Conservation (phyloP, 495 filamentous ascomycete genomes). For the Penicillium herquei region DNA sequence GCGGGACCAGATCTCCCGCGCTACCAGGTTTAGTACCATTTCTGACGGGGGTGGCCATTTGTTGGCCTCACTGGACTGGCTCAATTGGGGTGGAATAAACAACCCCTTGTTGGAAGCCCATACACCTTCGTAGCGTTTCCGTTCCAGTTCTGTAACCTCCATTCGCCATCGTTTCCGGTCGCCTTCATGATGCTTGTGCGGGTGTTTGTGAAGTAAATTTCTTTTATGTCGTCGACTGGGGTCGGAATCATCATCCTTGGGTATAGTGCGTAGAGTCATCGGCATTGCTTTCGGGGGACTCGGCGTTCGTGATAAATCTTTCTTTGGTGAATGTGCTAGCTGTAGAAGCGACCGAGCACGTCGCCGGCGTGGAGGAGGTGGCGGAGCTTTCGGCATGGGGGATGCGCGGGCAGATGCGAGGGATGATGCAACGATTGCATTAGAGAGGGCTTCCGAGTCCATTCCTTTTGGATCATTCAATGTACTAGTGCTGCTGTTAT, state of each 20-base stretch:
- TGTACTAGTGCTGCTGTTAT: constrained; percentile 29
- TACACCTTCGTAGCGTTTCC: constrained; percentile 92
- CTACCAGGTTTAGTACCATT: constrained; percentile 73
- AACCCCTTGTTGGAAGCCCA: constrained; percentile 91
- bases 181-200: constrained; percentile 86
- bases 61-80: constrained; percentile 2
- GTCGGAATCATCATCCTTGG: constrained; percentile 58
- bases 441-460: constrained; percentile 54
- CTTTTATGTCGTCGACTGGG: constrained; percentile 43
- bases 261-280: constrained; percentile 69
- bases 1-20: constrained; percentile 81
- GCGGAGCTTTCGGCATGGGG: constrained; percentile 42
- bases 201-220: constrained; percentile 62
- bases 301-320: constrained; percentile 45
- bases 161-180: constrained; percentile 81
- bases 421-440: constrained; percentile 84
- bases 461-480: constrained; percentile 28
- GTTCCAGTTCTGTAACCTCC: constrained; percentile 70
- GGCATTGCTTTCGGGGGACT: constrained; percentile 61
- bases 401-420: constrained; percentile 72
- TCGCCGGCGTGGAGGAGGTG: constrained; percentile 49
- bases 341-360: constrained; percentile 42
- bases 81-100: constrained; percentile 32
- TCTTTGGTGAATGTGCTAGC: constrained; percentile 30
- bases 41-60: constrained; percentile 40